Percentiles rank a stretch among this genome's conserved stretches.
Evolutionary conservation across 768 basidiomycete species (phyloP).

Genomic region (Podaxis pistillaris): DNA sequence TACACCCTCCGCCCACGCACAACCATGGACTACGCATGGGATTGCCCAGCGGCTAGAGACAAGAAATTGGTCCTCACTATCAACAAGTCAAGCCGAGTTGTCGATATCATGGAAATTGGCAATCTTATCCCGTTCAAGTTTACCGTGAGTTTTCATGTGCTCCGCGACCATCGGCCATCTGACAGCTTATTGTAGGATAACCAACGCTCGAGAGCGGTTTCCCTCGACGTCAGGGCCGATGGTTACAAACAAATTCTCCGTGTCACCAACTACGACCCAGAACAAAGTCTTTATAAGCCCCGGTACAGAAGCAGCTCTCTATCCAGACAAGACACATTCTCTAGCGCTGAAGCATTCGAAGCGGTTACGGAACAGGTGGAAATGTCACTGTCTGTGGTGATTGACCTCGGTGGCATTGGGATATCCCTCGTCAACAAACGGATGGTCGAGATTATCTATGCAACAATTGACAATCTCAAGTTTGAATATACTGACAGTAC

Average conservation of each 20-base stretch:
- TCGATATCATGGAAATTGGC: conserved; percentile 97
- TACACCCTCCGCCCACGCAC: conserved; percentile 63
- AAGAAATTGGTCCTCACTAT: conserved; percentile 74
- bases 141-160: conserved; percentile 42
- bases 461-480: conserved; percentile 74
- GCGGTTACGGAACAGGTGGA: conserved; percentile 74
- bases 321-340: conserved; percentile 66
- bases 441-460: conserved; percentile 87
- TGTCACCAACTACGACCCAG: conserved; percentile 84
- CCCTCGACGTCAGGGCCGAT: conserved; percentile 91
- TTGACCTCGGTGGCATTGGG: conserved; percentile 90
- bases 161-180: neutral
- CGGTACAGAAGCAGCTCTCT: conserved; percentile 46
- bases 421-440: conserved; percentile 87
- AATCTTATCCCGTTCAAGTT: conserved; percentile 88
- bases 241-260: conserved; percentile 80
- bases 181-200: conserved; percentile 37
- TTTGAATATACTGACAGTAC: conserved; percentile 83
- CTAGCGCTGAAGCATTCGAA: conserved; percentile 80
- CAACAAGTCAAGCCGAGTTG: conserved; percentile 56
- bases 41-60: conserved; percentile 78
- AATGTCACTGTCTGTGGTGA: conserved; percentile 60
- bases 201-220: conserved; percentile 63
- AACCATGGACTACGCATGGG: conserved; percentile 83
- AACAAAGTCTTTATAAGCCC: conserved; percentile 86